Evolutionary conservation across 768 basidiomycete species (phyloP).

Genomic region (Tylopilus subfusipes): DNA sequence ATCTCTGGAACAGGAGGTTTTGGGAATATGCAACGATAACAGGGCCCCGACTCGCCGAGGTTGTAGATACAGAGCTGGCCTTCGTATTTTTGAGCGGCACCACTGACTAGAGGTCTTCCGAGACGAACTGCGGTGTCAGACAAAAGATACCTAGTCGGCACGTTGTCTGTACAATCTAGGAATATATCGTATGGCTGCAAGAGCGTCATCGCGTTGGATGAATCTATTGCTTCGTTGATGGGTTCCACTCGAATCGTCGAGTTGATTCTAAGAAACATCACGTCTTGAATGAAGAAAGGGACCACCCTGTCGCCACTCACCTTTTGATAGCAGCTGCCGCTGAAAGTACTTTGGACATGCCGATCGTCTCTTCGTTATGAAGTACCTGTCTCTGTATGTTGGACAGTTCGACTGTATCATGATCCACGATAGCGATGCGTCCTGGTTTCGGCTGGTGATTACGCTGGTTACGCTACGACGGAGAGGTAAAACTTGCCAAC

Average conservation of each 20-base stretch:
- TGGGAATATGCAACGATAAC: slow-evolving; percentile 94
- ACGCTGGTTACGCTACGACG: neutral
- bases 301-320: slow-evolving; percentile 37
- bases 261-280: slow-evolving; percentile 58
- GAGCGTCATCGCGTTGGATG: slow-evolving; percentile 62
- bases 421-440: slow-evolving; percentile 80
- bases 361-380: slow-evolving; percentile 69
- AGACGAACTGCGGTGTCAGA: slow-evolving; percentile 80
- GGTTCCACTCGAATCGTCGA: slow-evolving; percentile 60
- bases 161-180: slow-evolving; percentile 94
- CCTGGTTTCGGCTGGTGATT: slow-evolving; percentile 45
- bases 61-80: slow-evolving; percentile 82
- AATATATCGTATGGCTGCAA: slow-evolving; percentile 68
- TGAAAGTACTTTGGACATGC: slow-evolving; percentile 77
- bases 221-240: slow-evolving; percentile 48
- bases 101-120: slow-evolving; percentile 82
- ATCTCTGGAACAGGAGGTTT: slow-evolving; percentile 62
- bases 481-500: slow-evolving; percentile 56
- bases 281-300: neutral
- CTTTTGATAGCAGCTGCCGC: slow-evolving; percentile 65
- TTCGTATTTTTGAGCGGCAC: slow-evolving; percentile 85
- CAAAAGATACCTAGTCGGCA: slow-evolving; percentile 87
- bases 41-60: slow-evolving; percentile 67
- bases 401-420: slow-evolving; percentile 81
- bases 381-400: slow-evolving; percentile 95